A percentile compares a stretch with the other conserved stretches of the same genome.
These are phyloP conservation scores for Bipolaris sorokiniana DNA, from an alignment of 2,329 filamentous ascomycete genomes.

Conservation along the genomic window DNA sequence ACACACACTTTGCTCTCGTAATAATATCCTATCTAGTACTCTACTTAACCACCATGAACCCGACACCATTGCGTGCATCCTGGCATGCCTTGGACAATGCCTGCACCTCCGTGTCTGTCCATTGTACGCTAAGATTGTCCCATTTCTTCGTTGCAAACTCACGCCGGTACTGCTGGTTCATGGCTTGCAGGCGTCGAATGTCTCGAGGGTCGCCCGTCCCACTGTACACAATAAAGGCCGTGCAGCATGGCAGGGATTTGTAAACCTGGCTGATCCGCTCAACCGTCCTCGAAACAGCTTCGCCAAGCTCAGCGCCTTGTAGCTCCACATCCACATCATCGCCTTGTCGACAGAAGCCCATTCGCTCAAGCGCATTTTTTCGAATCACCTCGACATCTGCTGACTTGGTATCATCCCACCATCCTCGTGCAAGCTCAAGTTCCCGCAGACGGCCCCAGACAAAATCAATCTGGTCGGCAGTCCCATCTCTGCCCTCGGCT, in stretches of 20 bases:
- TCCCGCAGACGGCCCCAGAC: conserved; percentile 68
- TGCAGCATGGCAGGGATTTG: conserved; percentile 63
- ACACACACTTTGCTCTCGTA: no score
- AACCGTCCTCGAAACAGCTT: conserved; percentile 58
- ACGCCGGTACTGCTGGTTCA: conserved; percentile 62
- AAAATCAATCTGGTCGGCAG: conserved; percentile 64
- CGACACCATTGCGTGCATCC: conserved; percentile 63
- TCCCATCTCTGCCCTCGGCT: conserved; percentile 50
- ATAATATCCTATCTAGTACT: not conserved
- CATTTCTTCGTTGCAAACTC: conserved; percentile 67
- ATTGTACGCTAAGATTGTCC: conserved; percentile 67
- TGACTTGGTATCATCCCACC: conserved; percentile 61
- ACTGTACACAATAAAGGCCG: conserved; percentile 67
- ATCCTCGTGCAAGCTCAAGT: conserved; percentile 65
- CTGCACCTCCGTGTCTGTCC: conserved; percentile 69
- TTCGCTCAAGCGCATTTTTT: conserved; percentile 32
- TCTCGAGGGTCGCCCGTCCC: conserved; percentile 68
- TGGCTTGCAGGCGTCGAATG: conserved; percentile 60
- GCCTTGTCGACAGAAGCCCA: conserved; percentile 27
- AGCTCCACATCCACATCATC: conserved; percentile 30
- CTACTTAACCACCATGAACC: conserved; percentile 65
- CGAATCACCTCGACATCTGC: conserved; percentile 45
- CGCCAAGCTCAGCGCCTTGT: conserved; percentile 47
- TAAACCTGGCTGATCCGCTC: conserved; percentile 60
- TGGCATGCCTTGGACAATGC: conserved; percentile 62